These are phyloP conservation scores for Fusarium setosum DNA, from an alignment of 2,329 filamentous ascomycete species.

Conservation along the genomic window DNA sequence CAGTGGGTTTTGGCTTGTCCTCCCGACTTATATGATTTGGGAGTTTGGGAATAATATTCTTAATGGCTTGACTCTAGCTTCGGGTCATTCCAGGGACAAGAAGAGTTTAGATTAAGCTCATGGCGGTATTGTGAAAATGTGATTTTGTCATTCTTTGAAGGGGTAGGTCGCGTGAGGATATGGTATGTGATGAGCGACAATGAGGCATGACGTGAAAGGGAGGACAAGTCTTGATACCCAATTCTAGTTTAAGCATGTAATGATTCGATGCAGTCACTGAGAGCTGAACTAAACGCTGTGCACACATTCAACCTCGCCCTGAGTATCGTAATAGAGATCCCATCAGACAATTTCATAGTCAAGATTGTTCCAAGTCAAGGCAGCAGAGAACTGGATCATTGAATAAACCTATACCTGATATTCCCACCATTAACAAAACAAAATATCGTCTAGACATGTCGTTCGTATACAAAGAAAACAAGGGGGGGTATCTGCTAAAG, in stretches of 20 bases:
- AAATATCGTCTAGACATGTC: slow-evolving; percentile 32
- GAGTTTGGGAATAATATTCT: slow-evolving; percentile 62
- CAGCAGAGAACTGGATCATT: not conserved
- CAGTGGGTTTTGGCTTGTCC: slow-evolving; percentile 68
- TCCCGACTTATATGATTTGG: slow-evolving; percentile 63
- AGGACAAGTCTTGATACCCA: not conserved
- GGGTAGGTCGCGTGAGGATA: not conserved
- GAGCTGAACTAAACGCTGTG: not conserved
- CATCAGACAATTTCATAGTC: no score
- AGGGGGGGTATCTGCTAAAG: slow-evolving; percentile 41
- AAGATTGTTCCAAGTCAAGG: not conserved
- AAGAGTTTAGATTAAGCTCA: not conserved
- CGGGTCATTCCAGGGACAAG: slow-evolving; percentile 50
- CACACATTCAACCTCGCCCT: not conserved
- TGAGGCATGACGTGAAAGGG: slow-evolving; percentile 14
- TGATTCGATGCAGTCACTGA: not conserved
- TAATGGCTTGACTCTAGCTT: slow-evolving; percentile 55
- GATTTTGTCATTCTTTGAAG: not conserved
- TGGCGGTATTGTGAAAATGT: not conserved
- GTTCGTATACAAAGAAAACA: slow-evolving; percentile 28
- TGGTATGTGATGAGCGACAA: slow-evolving; percentile 2
- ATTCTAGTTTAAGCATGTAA: not conserved
- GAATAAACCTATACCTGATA: not conserved
- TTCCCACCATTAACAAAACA: slow-evolving; percentile 10
- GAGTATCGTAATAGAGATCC: no score